These are phyloP conservation scores for Vigna angularis DNA, from an alignment of 306 rosid species.

Conservation along the genomic window DNA sequence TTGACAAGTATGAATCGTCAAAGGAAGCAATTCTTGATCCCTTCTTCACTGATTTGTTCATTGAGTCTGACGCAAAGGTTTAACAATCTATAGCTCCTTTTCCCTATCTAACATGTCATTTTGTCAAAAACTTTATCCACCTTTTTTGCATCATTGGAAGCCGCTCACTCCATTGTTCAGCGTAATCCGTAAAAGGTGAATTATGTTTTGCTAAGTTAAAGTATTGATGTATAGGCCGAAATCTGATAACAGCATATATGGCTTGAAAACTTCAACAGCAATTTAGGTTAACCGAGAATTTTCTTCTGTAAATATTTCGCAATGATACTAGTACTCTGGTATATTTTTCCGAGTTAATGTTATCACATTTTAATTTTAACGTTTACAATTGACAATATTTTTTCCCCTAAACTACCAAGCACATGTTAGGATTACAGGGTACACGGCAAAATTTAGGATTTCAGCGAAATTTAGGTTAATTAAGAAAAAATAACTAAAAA, in stretches of 20 bases:
- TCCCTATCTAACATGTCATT: not conserved
- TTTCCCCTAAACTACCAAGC: not conserved
- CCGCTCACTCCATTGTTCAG: conserved; percentile 2
- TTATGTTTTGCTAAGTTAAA: conserved; percentile 17
- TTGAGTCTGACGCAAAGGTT: conserved; percentile 38
- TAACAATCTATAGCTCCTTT: conserved; percentile 18
- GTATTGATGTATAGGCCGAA: conserved; percentile 20
- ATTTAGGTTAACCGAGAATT: not conserved
- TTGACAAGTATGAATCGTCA: conserved; percentile 74
- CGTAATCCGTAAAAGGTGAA: conserved; percentile 2
- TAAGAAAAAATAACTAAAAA: not conserved
- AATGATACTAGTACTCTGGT: not conserved
- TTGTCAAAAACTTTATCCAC: not conserved
- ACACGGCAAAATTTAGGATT: too few species aligned
- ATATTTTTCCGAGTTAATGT: not conserved
- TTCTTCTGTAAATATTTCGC: not conserved
- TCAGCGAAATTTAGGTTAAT: not conserved
- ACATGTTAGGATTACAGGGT: not conserved
- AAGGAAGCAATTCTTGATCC: conserved; percentile 84
- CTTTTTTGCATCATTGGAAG: conserved; percentile 3
- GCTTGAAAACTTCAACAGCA: not conserved
- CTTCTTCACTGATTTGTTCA: conserved; percentile 67
- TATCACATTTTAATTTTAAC: not conserved
- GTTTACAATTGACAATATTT: not conserved
- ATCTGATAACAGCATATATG: not conserved